A percentile compares a stretch with the other conserved stretches of the same genome.
Evolutionary conservation across 2,329 filamentous ascomycete species (phyloP).

Genomic region (Geosmithia putterillii): DNA sequence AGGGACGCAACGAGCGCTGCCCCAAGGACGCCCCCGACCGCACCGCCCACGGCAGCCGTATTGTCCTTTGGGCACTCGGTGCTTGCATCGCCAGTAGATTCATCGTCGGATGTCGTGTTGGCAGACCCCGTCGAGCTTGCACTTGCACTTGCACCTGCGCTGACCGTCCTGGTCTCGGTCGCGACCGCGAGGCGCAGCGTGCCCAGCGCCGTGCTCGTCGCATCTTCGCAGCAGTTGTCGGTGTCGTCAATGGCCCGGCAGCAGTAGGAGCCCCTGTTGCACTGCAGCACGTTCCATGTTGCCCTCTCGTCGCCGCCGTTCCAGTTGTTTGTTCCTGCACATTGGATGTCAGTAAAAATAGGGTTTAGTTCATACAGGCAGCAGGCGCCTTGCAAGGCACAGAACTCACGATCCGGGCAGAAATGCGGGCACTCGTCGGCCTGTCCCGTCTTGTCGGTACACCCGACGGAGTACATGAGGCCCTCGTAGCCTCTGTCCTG

Average conservation of each 20-base stretch:
- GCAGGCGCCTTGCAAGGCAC: too few relatives aligned
- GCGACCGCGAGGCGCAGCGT: slow-evolving; percentile 1
- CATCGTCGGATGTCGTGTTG: slow-evolving; percentile 1
- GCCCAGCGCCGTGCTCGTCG: slow-evolving; percentile 2
- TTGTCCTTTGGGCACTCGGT: slow-evolving; percentile 8
- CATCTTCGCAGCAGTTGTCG: slow-evolving; percentile 8
- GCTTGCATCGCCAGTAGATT: background rate
- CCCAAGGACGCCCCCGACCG: slow-evolving; percentile 9
- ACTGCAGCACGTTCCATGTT: slow-evolving; percentile 8
- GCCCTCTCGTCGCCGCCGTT: slow-evolving; percentile 1
- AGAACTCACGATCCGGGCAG: slow-evolving; percentile 6
- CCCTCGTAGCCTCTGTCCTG: slow-evolving; percentile 6
- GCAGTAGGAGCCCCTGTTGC: slow-evolving; percentile 7
- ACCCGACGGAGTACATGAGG: slow-evolving; percentile 9
- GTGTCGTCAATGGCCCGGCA: slow-evolving; percentile 5
- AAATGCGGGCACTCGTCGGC: slow-evolving; percentile 6
- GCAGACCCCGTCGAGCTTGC: slow-evolving; percentile 1
- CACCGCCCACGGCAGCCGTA: slow-evolving; percentile 9
- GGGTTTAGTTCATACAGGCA: background rate
- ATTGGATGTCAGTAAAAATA: background rate
- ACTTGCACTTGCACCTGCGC: background rate
- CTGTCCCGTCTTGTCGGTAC: slow-evolving; percentile 7
- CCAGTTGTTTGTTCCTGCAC: slow-evolving; percentile 6
- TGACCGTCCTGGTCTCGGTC: slow-evolving; percentile 2
- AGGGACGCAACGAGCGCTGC: slow-evolving; percentile 10